Evolutionary conservation across 2,329 filamentous ascomycete species (phyloP), one percentile per base, ranked within the genome.

Genomic region (Calonectria pauciramosa): DNA sequence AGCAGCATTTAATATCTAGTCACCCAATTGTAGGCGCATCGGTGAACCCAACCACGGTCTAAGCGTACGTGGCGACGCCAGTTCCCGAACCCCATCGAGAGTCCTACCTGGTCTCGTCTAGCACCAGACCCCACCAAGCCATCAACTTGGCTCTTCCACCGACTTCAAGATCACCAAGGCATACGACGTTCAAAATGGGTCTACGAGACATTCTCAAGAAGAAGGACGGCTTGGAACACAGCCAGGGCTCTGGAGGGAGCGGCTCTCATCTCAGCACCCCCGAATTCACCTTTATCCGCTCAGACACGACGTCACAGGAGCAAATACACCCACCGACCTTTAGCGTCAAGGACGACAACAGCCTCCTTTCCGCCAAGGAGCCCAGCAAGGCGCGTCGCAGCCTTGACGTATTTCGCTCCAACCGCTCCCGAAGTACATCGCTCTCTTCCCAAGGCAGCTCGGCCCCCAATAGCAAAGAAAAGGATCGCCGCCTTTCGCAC

Each of bases 231-330:
- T 80, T 88, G 67, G 84, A 86, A 20, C 82, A 84, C 30, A 80
- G 79, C 54, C 79, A 83, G 44, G 74, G 83, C n/a, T 79, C 82
- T 74, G 83, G 86, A 75, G 83, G 85, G 75, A 84, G 86, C 26
- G 80, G 85, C 68, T 79, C 83, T 56, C 83, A 80, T 70, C 82
- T 87, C 51, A 82, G 75, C 72, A 83, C 88, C 1, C 93, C 94
- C 72, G 92, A 94, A 79, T 95, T 98, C 87, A 95, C 90, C 76
- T 95, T 98, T 86, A 90, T 97, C 82, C 93, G 96, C 75, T 94
- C 95, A 77, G 96, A 98, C 82, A 98, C 96, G 1, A 86, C 92
- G 77, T 92, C 93, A 2, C 91, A 96, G 83, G 95, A 98, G 84
- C 87, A 94, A 78, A 95, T 98, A 83, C 88, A 92, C 71, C 94